Conservation (phyloP, 768 basidiomycete species). For the Naematelia aurantialba region DNA sequence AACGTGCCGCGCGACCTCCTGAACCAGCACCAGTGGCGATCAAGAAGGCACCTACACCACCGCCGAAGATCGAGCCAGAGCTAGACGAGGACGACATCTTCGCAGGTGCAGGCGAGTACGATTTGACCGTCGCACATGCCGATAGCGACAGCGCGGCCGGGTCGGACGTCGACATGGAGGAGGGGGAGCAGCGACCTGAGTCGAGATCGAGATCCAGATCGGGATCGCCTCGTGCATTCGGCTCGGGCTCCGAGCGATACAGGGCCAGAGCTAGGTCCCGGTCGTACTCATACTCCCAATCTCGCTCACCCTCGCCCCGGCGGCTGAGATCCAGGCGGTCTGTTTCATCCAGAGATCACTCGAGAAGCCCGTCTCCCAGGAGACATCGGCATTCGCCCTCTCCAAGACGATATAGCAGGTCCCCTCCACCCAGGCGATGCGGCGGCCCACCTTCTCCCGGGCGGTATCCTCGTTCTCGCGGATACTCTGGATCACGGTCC, state of each 20-base stretch:
- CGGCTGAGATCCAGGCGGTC: background rate
- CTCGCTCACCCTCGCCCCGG: slow-evolving; percentile 7
- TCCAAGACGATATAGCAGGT: background rate
- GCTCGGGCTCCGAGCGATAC: slow-evolving; percentile 1
- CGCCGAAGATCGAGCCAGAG: slow-evolving; percentile 7
- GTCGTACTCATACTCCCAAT: slow-evolving; percentile 6
- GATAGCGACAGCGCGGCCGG: slow-evolving; percentile 57
- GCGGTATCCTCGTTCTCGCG: background rate
- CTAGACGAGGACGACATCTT: slow-evolving; percentile 74
- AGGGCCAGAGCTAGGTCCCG: slow-evolving; percentile 1
- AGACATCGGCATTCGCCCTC: slow-evolving; percentile 5
- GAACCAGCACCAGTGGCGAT: slow-evolving; percentile 1
- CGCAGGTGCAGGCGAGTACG: slow-evolving; percentile 76
- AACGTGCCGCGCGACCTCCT: background rate
- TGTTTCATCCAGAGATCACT: background rate
- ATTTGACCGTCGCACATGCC: slow-evolving; percentile 61
- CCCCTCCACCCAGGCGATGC: background rate
- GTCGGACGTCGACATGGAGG: slow-evolving; percentile 51
- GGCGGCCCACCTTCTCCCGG: background rate
- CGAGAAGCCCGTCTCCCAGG: background rate
- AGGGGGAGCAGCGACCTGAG: slow-evolving; percentile 17
- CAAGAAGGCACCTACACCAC: background rate
- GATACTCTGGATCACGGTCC: background rate
- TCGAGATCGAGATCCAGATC: slow-evolving; percentile 19
- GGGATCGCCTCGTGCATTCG: slow-evolving; percentile 13